Conservation (phyloP, 768 basidiomycete species). For the Rhodotorula toruloides region DNA sequence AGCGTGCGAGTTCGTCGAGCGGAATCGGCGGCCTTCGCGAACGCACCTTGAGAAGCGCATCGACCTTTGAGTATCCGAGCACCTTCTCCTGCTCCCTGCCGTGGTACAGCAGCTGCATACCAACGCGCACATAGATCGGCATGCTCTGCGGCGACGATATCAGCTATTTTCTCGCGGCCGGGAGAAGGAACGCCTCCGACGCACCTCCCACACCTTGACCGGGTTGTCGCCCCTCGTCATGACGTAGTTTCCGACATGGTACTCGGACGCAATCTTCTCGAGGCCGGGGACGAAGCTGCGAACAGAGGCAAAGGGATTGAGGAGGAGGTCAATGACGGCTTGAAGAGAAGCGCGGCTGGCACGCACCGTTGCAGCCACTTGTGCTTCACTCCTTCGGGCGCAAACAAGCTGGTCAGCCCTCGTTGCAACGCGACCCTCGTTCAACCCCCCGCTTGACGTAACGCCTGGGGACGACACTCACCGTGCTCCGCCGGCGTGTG, state of each 20-base stretch:
- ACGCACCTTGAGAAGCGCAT: constrained; percentile 20
- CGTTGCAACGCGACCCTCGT: neutral
- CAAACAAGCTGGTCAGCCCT: neutral
- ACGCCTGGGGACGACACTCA: too few species aligned
- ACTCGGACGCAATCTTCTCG: constrained; percentile 10
- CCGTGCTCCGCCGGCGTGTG: constrained; percentile 18
- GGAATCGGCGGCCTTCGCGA: neutral
- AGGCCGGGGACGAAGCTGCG: neutral
- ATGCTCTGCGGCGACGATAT: constrained; percentile 9
- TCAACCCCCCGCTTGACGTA: too few species aligned
- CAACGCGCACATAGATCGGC: constrained; percentile 36
- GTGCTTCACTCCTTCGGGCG: constrained; percentile 12
- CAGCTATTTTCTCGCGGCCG: too few species aligned
- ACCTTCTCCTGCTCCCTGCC: constrained; percentile 24
- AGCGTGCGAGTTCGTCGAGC: neutral
- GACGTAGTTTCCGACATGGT: constrained; percentile 23
- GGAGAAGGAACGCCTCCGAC: neutral
- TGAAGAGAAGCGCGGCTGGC: neutral
- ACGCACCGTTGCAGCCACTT: constrained; percentile 9
- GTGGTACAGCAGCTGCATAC: constrained; percentile 36
- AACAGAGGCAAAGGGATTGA: too few species aligned
- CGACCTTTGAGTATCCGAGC: neutral
- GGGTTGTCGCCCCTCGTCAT: constrained; percentile 4
- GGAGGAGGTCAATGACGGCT: neutral
- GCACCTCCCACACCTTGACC: constrained; percentile 26